Conservation (phyloP, 2,329 filamentous ascomycete genomes). For the Nemania abortiva region DNA sequence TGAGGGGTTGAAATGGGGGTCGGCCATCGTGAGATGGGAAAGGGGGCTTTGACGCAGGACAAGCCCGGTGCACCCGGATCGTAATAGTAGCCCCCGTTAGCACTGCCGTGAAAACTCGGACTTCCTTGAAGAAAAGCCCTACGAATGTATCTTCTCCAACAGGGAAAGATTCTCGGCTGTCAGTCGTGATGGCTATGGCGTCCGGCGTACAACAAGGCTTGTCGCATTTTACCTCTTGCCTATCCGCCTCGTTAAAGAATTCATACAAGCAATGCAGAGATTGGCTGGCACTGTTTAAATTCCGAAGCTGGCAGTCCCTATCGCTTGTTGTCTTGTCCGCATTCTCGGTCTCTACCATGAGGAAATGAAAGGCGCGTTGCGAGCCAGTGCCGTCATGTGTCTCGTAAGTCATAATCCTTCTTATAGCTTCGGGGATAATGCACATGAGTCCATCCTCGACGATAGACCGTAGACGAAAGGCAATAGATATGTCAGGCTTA, state of each 20-base stretch:
- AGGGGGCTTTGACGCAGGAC: slow-evolving; percentile 13
- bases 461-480: slow-evolving; percentile 15
- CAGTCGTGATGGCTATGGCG: background rate
- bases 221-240: slow-evolving; percentile 11
- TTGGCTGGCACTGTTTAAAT: slow-evolving; percentile 18
- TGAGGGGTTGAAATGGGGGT: slow-evolving; percentile 4
- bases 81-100: slow-evolving; percentile 5
- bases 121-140: slow-evolving; percentile 9
- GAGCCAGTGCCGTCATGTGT: background rate
- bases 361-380: slow-evolving; percentile 19
- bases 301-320: background rate
- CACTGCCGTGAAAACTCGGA: slow-evolving; percentile 14
- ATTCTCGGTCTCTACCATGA: slow-evolving; percentile 7
- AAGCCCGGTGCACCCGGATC: slow-evolving; percentile 27
- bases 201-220: slow-evolving; percentile 16
- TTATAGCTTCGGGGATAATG: slow-evolving; percentile 15
- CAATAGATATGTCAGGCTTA: slow-evolving; percentile 12
- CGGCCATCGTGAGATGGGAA: slow-evolving; percentile 14
- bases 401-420: slow-evolving; percentile 21
- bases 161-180: background rate
- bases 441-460: background rate
- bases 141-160: slow-evolving; percentile 17
- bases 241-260: slow-evolving; percentile 23
- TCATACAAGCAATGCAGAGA: slow-evolving; percentile 23
- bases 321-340: background rate